Conservation (phyloP, 805 yeast species). For the Saturnispora saitoi region DNA sequence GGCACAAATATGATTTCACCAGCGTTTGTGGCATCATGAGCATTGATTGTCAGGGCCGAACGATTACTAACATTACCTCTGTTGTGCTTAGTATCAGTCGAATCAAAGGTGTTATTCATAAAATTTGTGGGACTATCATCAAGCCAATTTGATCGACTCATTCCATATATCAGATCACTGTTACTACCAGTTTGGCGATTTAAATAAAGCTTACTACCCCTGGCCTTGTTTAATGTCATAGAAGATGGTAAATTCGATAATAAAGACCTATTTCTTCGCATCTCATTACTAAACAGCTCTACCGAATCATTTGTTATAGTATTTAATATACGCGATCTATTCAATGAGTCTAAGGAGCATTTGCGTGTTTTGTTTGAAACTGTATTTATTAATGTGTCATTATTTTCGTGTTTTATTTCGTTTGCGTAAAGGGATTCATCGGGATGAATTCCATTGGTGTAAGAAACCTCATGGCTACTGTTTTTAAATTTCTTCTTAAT, state of each 20-base stretch:
- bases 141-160: not conserved
- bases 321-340: not conserved
- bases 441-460: not conserved
- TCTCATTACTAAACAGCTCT: not conserved
- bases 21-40: not conserved
- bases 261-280: not conserved
- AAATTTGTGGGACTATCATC: not conserved
- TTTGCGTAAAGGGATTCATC: not conserved
- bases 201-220: not conserved
- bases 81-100: too few species aligned
- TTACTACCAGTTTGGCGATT: not conserved
- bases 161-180: not conserved
- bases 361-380: not conserved
- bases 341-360: not conserved
- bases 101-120: not conserved
- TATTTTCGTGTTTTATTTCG: not conserved
- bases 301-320: too few species aligned
- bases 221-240: not conserved
- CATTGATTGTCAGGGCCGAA: not conserved
- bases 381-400: not conserved
- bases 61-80: not conserved
- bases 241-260: not conserved
- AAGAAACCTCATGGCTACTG: not conserved
- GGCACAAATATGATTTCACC: conserved; percentile 2
- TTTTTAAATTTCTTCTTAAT: not conserved